A percentile compares a stretch with the other conserved stretches of the same genome.
phyloP scores from a whole-genome alignment of 2,329 filamentous ascomycete species.

The Alternaria incomplexa region DNA sequence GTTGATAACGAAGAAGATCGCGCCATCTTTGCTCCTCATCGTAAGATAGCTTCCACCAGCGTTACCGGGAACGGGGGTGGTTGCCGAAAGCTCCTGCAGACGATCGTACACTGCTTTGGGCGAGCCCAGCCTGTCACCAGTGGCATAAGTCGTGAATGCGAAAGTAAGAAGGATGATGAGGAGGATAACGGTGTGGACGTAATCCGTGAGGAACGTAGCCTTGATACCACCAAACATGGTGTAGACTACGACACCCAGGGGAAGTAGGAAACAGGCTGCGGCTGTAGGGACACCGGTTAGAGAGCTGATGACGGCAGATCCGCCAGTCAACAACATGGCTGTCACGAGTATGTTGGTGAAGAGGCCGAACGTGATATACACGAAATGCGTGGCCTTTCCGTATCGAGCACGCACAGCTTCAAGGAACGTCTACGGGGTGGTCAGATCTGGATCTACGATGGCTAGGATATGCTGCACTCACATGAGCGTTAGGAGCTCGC shows the following conservation, averaged over 20 bases:
- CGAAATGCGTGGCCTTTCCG: conserved; percentile 72
- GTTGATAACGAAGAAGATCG: conserved; percentile 91
- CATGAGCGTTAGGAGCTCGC: conserved; percentile 41
- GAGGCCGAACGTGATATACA: conserved; percentile 81
- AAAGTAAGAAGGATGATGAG: conserved; percentile 86
- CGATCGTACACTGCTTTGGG: conserved; percentile 80
- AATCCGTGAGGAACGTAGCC: conserved; percentile 73
- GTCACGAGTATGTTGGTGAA: conserved; percentile 88
- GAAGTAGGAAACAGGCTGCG: conserved; percentile 83
- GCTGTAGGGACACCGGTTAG: conserved; percentile 72
- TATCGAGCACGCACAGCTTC: conserved; percentile 87
- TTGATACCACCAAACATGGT: conserved; percentile 80
- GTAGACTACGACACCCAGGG: conserved; percentile 80
- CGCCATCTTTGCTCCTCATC: conserved; percentile 80
- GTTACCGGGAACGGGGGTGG: conserved; percentile 79
- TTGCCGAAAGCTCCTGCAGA: conserved; percentile 69
- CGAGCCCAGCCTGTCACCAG: conserved; percentile 73
- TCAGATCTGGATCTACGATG: background rate
- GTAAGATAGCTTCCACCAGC: conserved; percentile 82
- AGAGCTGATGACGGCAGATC: conserved; percentile 66
- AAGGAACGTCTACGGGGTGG: conserved; percentile 70
- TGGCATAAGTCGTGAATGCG: conserved; percentile 80
- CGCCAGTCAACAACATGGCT: conserved; percentile 85
- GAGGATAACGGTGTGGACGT: conserved; percentile 83
- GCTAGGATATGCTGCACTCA: conserved; percentile 1